Evolutionary conservation across 768 basidiomycete genomes (phyloP), one percentile per base, ranked within the genome.

Genomic region (Naganishia antarctica): DNA sequence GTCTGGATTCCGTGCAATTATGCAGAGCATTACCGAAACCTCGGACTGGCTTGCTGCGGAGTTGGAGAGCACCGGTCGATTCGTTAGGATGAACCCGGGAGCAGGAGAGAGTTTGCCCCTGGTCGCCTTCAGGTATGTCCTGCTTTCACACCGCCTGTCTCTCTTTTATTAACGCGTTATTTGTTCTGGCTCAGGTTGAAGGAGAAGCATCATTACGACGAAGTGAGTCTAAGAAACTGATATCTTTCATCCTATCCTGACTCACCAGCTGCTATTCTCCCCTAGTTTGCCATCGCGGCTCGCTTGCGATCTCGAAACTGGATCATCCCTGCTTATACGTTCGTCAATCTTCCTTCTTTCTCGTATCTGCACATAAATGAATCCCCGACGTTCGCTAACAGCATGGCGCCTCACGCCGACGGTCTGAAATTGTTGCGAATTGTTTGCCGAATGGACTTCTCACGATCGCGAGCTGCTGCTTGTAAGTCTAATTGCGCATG

Each of bases 301-400:
- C 31, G 57, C 7, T 43, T 70, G 26, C 46, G 67, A 58, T 48
- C 61, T 34, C 51, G 69, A 45, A 65, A 65, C 63, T 70, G 69
- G 69, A 70, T 70, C 64, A 45, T 70, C 43, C 69, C 69, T 13
- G 69, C 66, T 32, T 67, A 70, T 49, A 61, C 37, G 59, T 61
- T 12, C 31, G 61, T 44, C n/a, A n/a, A n/a, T n/a, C n/a, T n/a
- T n/a, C n/a, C n/a, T n/a, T n/a, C n/a, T n/a, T n/a, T n/a, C n/a
- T n/a, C n/a, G n/a, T n/a, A n/a, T n/a, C n/a, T n/a, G n/a, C n/a
- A n/a, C n/a, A n/a, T n/a, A n/a, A n/a, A n/a, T n/a, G n/a, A n/a
- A n/a, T n/a, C n/a, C n/a, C n/a, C n/a, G n/a, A n/a, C n/a, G n/a
- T n/a, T 4, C 28, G 32, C 31, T 50, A 13, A 53, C 37, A 60